A percentile compares a stretch with the other conserved stretches of the same genome.
These are phyloP conservation scores for Cercospora zeae-maydis DNA, from an alignment of 2,329 filamentous ascomycete genomes.

Conservation along the genomic window DNA sequence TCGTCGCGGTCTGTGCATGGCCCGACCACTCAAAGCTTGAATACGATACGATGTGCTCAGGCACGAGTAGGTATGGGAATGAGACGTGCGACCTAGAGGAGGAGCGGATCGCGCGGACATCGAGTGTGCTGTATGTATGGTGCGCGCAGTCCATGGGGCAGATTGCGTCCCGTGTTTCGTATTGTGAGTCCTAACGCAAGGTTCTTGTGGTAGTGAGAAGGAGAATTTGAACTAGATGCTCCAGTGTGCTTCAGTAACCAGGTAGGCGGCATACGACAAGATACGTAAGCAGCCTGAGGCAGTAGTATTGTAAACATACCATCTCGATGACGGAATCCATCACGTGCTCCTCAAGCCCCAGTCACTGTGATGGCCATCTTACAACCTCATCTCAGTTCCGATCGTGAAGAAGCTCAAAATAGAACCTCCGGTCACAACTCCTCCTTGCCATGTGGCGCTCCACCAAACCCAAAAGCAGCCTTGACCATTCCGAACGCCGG, in stretches of 20 bases:
- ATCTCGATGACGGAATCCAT: neutral
- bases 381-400: neutral
- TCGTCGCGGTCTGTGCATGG: neutral
- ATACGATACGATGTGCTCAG: neutral
- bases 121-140: neutral
- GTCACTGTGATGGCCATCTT: neutral
- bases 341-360: neutral
- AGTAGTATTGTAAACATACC: neutral
- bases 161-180: neutral
- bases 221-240: neutral
- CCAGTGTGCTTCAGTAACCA: neutral
- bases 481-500: conserved; percentile 32
- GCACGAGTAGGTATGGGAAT: neutral
- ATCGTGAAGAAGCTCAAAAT: neutral
- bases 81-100: neutral
- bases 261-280: neutral
- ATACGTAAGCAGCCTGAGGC: neutral
- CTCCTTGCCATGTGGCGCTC: conserved; percentile 21
- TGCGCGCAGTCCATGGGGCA: neutral
- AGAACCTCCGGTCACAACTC: conserved; percentile 21
- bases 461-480: conserved; percentile 30
- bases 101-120: neutral
- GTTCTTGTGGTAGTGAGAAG: neutral
- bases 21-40: neutral
- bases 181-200: neutral